These are phyloP conservation scores for Hericium erinaceus DNA, from an alignment of 768 basidiomycete genomes.

Conservation along the genomic window DNA sequence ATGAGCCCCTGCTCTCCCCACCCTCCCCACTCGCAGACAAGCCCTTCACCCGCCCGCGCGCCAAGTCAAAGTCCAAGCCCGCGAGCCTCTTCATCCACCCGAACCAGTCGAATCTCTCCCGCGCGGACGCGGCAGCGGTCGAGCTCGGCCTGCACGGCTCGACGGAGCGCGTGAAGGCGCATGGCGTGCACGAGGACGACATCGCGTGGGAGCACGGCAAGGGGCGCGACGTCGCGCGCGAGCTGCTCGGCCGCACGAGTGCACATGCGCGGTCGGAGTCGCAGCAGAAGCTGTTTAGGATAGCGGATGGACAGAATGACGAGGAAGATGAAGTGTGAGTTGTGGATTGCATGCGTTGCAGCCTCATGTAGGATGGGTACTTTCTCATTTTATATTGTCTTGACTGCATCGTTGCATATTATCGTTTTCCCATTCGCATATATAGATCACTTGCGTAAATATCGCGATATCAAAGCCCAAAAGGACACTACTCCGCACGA, in stretches of 20 bases:
- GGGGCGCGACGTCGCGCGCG: conserved; percentile 41
- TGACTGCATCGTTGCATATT: too few species aligned
- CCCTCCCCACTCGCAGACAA: conserved; percentile 1
- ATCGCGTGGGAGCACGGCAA: conserved; percentile 40
- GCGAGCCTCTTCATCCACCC: conserved; percentile 53
- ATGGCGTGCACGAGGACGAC: conserved; percentile 26
- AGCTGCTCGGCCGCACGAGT: conserved; percentile 27
- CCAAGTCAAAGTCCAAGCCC: conserved; percentile 44
- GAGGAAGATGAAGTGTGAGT: background rate
- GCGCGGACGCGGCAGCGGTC: conserved; percentile 53
- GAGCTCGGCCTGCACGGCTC: conserved; percentile 42
- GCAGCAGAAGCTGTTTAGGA: conserved; percentile 7
- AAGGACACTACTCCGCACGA: too few species aligned
- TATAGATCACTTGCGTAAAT: too few species aligned
- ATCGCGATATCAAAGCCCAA: too few species aligned
- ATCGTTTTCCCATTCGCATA: too few species aligned
- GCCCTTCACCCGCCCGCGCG: conserved; percentile 29
- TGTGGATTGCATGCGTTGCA: background rate
- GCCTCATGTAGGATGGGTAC: background rate
- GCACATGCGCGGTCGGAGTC: conserved; percentile 4
- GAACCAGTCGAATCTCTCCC: conserved; percentile 49
- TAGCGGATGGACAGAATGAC: conserved; percentile 10
- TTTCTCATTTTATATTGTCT: background rate
- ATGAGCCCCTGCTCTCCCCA: conserved; percentile 1
- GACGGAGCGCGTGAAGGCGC: conserved; percentile 37